A percentile compares a stretch with the other conserved stretches of the same genome.
Evolutionary conservation across 192 early-diverging fungal species (phyloP).

Genomic region (Borealophlyctis nickersoniae): DNA sequence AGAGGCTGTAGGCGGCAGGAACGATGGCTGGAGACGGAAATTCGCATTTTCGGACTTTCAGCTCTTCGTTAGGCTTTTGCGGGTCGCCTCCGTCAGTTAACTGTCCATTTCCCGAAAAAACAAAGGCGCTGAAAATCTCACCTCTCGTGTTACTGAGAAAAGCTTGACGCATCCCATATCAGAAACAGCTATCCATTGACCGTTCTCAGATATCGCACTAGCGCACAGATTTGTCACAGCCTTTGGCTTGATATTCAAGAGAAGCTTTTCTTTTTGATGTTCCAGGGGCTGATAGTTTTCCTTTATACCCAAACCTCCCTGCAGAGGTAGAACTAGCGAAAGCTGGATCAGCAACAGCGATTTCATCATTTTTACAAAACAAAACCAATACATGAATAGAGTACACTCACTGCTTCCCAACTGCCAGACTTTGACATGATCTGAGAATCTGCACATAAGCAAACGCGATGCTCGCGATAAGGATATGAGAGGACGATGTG

Average conservation of each 20-base stretch:
- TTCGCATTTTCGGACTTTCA: too few species aligned
- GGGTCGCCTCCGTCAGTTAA: neutral
- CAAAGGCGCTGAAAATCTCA: too few species aligned
- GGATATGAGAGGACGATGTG: constrained; percentile 49
- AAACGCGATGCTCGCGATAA: constrained; percentile 29
- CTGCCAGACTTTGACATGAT: constrained; percentile 77
- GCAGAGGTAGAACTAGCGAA: too few species aligned
- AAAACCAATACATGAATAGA: too few species aligned
- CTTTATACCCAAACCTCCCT: too few species aligned
- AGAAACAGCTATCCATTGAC: constrained; percentile 77
- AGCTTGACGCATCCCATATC: constrained; percentile 60
- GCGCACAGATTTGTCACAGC: constrained; percentile 65
- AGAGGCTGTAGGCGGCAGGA: constrained; percentile 64
- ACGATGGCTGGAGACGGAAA: constrained; percentile 21
- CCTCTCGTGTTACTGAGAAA: constrained; percentile 23
- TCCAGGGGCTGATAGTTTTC: constrained; percentile 14
- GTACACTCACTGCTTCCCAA: constrained; percentile 52
- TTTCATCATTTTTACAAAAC: too few species aligned
- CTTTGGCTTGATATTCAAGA: constrained; percentile 77
- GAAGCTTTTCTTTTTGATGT: constrained; percentile 58
- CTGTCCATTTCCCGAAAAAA: neutral
- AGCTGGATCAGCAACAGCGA: too few species aligned
- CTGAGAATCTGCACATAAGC: constrained; percentile 61
- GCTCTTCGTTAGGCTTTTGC: constrained; percentile 6
- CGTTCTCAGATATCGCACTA: constrained; percentile 76